phyloP scores from a whole-genome alignment of 2,329 filamentous ascomycete species.

The Fusarium sp. region DNA sequence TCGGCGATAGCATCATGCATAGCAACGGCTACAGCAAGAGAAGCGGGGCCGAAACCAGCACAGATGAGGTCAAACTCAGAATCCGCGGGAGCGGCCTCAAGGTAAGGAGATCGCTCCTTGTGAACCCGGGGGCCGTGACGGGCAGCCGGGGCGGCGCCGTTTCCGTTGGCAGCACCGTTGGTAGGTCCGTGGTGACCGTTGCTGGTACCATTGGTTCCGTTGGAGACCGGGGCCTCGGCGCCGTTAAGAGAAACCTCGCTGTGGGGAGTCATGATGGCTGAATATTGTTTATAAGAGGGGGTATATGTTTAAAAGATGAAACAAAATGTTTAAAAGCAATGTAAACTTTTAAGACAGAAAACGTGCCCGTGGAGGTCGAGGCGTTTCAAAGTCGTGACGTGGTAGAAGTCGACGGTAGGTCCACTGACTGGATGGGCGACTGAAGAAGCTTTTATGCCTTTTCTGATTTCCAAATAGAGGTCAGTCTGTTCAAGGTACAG shows the following conservation, averaged over 20 bases:
- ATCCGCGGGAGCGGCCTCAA: slow-evolving; percentile 58
- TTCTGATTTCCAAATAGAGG: slow-evolving; percentile 16
- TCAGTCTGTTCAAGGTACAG: slow-evolving; percentile 31
- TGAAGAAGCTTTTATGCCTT: slow-evolving; percentile 29
- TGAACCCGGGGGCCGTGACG: slow-evolving; percentile 42
- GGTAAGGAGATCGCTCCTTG: slow-evolving; percentile 45
- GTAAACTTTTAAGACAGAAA: slow-evolving; percentile 16
- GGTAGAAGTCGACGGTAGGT: slow-evolving; percentile 1
- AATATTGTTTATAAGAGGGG: slow-evolving; percentile 22
- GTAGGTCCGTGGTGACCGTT: slow-evolving; percentile 22
- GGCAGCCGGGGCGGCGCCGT: slow-evolving; percentile 39
- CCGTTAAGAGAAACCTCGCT: slow-evolving; percentile 53
- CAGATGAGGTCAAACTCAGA: slow-evolving; percentile 88
- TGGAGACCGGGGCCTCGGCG: slow-evolving; percentile 43
- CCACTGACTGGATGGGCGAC: slow-evolving; percentile 10
- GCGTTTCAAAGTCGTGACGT: slow-evolving; percentile 27
- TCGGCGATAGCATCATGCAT: slow-evolving; percentile 82
- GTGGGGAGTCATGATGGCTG: slow-evolving; percentile 55
- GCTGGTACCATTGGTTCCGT: slow-evolving; percentile 38
- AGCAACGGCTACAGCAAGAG: slow-evolving; percentile 89
- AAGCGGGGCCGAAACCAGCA: slow-evolving; percentile 93
- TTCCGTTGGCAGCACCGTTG: slow-evolving; percentile 44
- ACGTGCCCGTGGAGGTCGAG: slow-evolving; percentile 17
- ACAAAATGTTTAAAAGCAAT: not conserved
- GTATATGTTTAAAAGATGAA: slow-evolving; percentile 20